These are phyloP conservation scores for Coemansia sp. DNA, from an alignment of 192 early-diverging fungal species.

Conservation along the genomic window DNA sequence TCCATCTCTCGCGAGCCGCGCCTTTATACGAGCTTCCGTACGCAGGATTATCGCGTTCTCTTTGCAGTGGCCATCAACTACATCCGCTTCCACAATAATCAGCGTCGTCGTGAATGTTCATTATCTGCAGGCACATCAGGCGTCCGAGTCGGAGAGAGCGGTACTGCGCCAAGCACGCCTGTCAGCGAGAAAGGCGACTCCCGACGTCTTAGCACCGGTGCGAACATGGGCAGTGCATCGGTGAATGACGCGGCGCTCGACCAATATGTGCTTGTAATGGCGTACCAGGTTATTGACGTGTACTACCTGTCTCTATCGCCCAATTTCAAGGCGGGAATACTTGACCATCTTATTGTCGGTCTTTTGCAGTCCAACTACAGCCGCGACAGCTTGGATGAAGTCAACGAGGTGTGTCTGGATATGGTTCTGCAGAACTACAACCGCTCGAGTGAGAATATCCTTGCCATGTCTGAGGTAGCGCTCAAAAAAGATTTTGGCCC, in stretches of 20 bases:
- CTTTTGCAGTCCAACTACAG: constrained; percentile 63
- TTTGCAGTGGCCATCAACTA: constrained; percentile 92
- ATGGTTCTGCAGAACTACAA: constrained; percentile 82
- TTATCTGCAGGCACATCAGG: constrained; percentile 5
- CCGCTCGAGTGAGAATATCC: constrained; percentile 26
- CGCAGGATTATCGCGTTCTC: constrained; percentile 76
- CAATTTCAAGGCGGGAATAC: constrained; percentile 71
- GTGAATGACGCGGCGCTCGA: constrained; percentile 54
- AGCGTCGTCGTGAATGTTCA: constrained; percentile 36
- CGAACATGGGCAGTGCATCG: not conserved
- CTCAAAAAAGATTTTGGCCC: constrained; percentile 47
- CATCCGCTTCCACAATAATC: constrained; percentile 59
- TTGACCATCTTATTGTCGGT: constrained; percentile 76
- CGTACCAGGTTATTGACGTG: constrained; percentile 86
- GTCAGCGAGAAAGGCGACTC: constrained; percentile 6
- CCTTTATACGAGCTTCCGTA: constrained; percentile 78
- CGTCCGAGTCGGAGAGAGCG: not conserved
- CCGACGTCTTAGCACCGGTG: constrained; percentile 21
- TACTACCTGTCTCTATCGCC: constrained; percentile 87
- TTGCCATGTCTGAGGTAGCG: constrained; percentile 47
- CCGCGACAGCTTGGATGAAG: constrained; percentile 70
- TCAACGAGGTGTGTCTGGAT: constrained; percentile 90
- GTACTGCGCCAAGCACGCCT: not conserved
- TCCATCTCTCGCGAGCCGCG: constrained; percentile 75
- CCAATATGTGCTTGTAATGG: constrained; percentile 86